Conservation (phyloP, 192 early-diverging fungal genomes). For the Coemansia aciculifera region DNA sequence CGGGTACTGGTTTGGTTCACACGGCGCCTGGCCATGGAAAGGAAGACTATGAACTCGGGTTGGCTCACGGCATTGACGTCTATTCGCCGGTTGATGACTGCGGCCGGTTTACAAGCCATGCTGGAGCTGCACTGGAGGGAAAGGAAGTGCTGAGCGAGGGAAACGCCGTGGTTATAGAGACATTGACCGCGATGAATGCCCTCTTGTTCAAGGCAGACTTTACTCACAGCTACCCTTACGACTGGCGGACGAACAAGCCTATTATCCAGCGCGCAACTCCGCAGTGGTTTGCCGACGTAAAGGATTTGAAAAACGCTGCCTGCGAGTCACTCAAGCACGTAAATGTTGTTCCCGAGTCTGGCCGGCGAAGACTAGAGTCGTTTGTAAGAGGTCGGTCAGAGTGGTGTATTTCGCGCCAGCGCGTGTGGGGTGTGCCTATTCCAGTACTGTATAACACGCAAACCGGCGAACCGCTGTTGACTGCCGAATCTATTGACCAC, state of each 20-base stretch:
- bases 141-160: conserved; percentile 64
- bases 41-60: conserved; percentile 75
- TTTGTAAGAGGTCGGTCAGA: conserved; percentile 71
- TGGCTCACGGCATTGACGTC: conserved; percentile 56
- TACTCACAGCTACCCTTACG: conserved; percentile 78
- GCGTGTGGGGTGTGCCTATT: conserved; percentile 81
- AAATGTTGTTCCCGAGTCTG: conserved; percentile 62
- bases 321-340: conserved; percentile 59
- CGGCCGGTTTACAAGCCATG: conserved; percentile 70
- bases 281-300: conserved; percentile 82
- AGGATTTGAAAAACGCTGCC: conserved; percentile 62
- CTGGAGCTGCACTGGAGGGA: conserved; percentile 61
- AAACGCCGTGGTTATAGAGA: conserved; percentile 58
- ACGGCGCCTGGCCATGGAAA: conserved; percentile 80
- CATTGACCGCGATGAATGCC: conserved; percentile 36
- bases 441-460: conserved; percentile 69
- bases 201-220: conserved; percentile 59
- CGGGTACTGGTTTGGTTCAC: conserved; percentile 81
- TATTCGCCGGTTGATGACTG: conserved; percentile 73
- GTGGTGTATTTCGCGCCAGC: conserved; percentile 84
- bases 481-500: conserved; percentile 63
- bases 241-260: conserved; percentile 82
- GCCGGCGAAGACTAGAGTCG: conserved; percentile 59
- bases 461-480: conserved; percentile 66
- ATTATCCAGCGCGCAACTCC: conserved; percentile 76